These are phyloP conservation scores for Debaryomyces tyrocola DNA, from an alignment of 805 yeast genomes.

Conservation along the genomic window DNA sequence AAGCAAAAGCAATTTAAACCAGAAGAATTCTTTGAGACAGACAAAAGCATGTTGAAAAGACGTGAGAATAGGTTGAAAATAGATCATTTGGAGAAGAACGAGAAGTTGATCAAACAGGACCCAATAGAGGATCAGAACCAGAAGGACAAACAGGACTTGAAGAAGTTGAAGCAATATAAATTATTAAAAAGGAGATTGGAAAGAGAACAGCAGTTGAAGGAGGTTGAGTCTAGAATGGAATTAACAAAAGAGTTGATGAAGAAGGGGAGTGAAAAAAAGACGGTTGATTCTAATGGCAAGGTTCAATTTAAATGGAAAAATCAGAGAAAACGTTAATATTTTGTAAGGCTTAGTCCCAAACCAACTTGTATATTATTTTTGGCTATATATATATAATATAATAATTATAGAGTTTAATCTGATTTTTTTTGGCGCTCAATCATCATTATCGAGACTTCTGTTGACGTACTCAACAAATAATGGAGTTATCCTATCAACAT, in stretches of 20 bases:
- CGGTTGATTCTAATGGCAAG: conserved; percentile 64
- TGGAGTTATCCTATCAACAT: conserved; percentile 62
- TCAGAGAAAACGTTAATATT: conserved; percentile 55
- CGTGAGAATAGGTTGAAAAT: conserved; percentile 70
- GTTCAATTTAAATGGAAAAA: conserved; percentile 82
- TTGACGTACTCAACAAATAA: conserved; percentile 78
- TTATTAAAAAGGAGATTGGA: conserved; percentile 64
- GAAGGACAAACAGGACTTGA: conserved; percentile 41
- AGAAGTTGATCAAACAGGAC: conserved; percentile 28
- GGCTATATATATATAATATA: neutral
- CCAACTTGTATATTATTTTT: neutral
- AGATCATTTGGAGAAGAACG: conserved; percentile 54
- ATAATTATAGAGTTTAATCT: neutral
- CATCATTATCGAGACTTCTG: conserved; percentile 50
- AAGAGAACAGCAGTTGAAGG: conserved; percentile 65
- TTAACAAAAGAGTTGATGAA: conserved; percentile 85
- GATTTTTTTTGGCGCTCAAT: neutral
- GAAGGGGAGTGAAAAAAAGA: conserved; percentile 81
- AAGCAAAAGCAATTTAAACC: conserved; percentile 62
- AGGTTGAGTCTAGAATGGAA: conserved; percentile 72
- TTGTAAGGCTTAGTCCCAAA: neutral
- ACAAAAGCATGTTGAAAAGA: conserved; percentile 55
- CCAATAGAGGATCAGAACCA: conserved; percentile 24
- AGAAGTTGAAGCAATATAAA: conserved; percentile 61
- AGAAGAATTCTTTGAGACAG: conserved; percentile 69